Conservation (phyloP, 2,329 filamentous ascomycete genomes). For the Aspergillus transmontanensis region DNA sequence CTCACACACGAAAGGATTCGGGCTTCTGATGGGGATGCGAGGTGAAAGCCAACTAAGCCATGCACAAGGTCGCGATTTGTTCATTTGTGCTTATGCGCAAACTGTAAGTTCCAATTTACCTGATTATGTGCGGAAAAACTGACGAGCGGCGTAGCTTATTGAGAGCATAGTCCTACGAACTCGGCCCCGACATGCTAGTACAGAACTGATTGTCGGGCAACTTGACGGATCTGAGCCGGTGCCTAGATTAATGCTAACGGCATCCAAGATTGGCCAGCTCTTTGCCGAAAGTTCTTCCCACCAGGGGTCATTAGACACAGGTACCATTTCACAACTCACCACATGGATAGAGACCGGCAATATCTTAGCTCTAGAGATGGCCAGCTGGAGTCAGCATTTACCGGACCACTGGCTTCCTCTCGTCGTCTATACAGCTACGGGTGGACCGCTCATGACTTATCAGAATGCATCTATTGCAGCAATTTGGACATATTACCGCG, state of each 20-base stretch:
- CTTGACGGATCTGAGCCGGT: conserved; percentile 34
- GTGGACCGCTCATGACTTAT: conserved; percentile 37
- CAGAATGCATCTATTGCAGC: conserved; percentile 29
- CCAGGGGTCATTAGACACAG: conserved; percentile 18
- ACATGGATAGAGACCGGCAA: conserved; percentile 27
- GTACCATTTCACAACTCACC: conserved; percentile 22
- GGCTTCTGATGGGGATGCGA: conserved; percentile 37
- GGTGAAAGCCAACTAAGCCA: conserved; percentile 33
- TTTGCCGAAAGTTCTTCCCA: conserved; percentile 26
- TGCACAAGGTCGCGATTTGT: conserved; percentile 37
- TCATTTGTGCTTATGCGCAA: conserved; percentile 40
- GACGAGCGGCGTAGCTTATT: conserved; percentile 30
- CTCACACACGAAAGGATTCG: conserved; percentile 40
- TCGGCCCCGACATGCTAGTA: conserved; percentile 28
- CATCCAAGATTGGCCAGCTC: conserved; percentile 34
- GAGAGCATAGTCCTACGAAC: conserved; percentile 38
- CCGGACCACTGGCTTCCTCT: conserved; percentile 38
- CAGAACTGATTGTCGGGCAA: conserved; percentile 31
- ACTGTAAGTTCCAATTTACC: conserved; percentile 27
- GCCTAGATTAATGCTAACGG: conserved; percentile 32
- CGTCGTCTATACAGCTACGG: conserved; percentile 31
- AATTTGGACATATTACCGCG: conserved; percentile 41
- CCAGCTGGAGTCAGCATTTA: conserved; percentile 33
- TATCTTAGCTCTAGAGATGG: conserved; percentile 32
- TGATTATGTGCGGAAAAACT: not conserved